Percentiles rank a stretch among this genome's conserved stretches.
Conservation (phyloP, 768 basidiomycete species). For the Tricholoma furcatifolium region DNA sequence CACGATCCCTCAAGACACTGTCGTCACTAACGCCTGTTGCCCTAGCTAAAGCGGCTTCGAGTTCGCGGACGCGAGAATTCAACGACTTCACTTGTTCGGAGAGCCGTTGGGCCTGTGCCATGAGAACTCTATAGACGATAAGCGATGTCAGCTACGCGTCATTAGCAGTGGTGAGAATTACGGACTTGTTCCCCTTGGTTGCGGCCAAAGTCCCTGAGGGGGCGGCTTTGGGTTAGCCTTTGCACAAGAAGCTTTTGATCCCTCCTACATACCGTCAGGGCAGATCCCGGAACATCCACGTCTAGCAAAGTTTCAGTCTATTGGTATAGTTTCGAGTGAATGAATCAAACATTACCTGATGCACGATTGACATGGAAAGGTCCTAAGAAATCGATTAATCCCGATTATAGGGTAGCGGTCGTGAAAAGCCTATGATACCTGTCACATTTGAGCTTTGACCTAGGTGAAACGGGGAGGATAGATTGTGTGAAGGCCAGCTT, state of each 20-base stretch:
- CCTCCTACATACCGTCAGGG: conserved; percentile 39
- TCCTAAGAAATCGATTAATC: conserved; percentile 26
- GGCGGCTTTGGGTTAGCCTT: not conserved
- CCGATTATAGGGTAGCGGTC: not conserved
- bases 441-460: conserved; percentile 58
- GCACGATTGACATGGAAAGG: conserved; percentile 56
- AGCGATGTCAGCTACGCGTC: not conserved
- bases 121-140: conserved; percentile 38
- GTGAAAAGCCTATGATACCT: conserved; percentile 23
- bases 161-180: not conserved
- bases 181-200: conserved; percentile 58
- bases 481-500: not conserved
- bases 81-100: conserved; percentile 46
- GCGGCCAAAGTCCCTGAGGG: conserved; percentile 46
- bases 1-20: conserved; percentile 8
- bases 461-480: conserved; percentile 13
- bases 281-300: conserved; percentile 53
- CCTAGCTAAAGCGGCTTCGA: conserved; percentile 40
- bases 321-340: not conserved
- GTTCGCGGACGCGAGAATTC: conserved; percentile 40
- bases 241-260: not conserved
- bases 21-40: not conserved
- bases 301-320: conserved; percentile 19
- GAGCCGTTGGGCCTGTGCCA: conserved; percentile 48
- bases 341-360: conserved; percentile 26